Conservation (phyloP, 345 rosid species). For the Diplotaxis tenuifolia region DNA sequence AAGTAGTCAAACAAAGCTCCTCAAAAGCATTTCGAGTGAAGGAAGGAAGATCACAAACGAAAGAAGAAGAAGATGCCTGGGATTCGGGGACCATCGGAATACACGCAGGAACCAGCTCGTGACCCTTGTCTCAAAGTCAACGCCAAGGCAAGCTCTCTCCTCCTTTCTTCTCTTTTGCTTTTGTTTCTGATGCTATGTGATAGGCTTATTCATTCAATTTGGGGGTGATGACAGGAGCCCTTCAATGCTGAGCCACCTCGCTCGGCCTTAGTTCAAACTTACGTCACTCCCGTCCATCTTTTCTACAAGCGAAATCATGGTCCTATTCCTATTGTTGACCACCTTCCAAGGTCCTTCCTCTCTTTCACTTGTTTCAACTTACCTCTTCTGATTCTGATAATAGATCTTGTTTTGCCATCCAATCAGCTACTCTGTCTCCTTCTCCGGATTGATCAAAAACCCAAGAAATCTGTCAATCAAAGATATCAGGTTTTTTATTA, state of each 20-base stretch:
- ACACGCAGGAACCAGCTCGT: constrained; percentile 71
- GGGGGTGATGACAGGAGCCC: constrained; percentile 58
- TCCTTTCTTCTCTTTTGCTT: neutral
- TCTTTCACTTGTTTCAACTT: neutral
- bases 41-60: too few relatives aligned
- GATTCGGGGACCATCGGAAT: constrained; percentile 66
- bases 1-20: too few relatives aligned
- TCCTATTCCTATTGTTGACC: constrained; percentile 81
- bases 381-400: constrained; percentile 5
- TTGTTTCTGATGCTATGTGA: neutral
- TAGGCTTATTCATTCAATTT: neutral
- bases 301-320: constrained; percentile 97
- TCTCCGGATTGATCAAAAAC: constrained; percentile 14
- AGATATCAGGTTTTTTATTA: constrained; percentile 52
- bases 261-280: constrained; percentile 59
- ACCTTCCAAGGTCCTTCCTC: constrained; percentile 51
- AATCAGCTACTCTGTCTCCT: constrained; percentile 56
- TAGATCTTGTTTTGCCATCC: neutral
- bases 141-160: constrained; percentile 55
- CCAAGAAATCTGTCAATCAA: constrained; percentile 45
- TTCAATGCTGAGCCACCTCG: constrained; percentile 97
- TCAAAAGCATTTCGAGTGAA: too few relatives aligned
- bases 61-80: constrained; percentile 59
- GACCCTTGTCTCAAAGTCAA: constrained; percentile 72
- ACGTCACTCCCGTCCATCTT: constrained; percentile 77